Evolutionary conservation across 164 flowering plant species (phyloP).

Genomic region (Saururus chinensis): DNA sequence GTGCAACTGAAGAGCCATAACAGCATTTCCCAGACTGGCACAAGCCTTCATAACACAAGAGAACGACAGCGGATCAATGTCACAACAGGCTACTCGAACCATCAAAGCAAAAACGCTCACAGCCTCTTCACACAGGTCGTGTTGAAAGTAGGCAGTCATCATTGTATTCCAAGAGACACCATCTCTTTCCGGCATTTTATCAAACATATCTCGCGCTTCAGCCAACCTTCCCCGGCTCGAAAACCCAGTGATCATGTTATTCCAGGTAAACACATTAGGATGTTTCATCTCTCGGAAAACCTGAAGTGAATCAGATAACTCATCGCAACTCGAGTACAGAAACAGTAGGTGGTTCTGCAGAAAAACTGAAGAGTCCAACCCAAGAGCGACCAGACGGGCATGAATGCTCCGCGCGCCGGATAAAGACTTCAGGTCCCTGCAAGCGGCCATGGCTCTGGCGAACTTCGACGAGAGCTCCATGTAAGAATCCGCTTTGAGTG

Average conservation of each 20-base stretch:
- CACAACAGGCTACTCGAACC: conserved; percentile 14
- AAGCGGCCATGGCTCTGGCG: conserved; percentile 29
- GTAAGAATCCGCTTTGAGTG: conserved; percentile 12
- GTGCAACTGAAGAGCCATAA: conserved; percentile 27
- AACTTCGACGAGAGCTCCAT: conserved; percentile 22
- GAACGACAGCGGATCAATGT: conserved; percentile 21
- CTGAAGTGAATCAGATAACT: conserved; percentile 18
- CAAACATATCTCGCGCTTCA: conserved; percentile 29
- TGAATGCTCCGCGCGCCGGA: conserved; percentile 23
- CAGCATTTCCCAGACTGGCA: conserved; percentile 16
- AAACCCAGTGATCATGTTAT: conserved; percentile 26
- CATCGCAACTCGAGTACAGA: conserved; percentile 32
- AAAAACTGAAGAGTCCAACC: conserved; percentile 30
- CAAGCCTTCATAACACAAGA: conserved; percentile 44
- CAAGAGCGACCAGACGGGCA: conserved; percentile 27
- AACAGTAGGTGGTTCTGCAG: conserved; percentile 39
- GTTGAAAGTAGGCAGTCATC: conserved; percentile 32
- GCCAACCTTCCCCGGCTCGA: conserved; percentile 16
- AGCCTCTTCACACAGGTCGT: conserved; percentile 16
- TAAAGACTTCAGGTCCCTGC: conserved; percentile 10
- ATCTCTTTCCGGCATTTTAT: conserved; percentile 41
- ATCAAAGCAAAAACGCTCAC: conserved; percentile 24
- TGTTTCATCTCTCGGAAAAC: conserved; percentile 16
- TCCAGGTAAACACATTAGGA: conserved; percentile 34
- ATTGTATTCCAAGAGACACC: conserved; percentile 44